Percentiles rank a stretch among this genome's conserved stretches.
These are phyloP conservation scores for Falciphora oryzae DNA, from an alignment of 2,329 filamentous ascomycete genomes.

Conservation along the genomic window DNA sequence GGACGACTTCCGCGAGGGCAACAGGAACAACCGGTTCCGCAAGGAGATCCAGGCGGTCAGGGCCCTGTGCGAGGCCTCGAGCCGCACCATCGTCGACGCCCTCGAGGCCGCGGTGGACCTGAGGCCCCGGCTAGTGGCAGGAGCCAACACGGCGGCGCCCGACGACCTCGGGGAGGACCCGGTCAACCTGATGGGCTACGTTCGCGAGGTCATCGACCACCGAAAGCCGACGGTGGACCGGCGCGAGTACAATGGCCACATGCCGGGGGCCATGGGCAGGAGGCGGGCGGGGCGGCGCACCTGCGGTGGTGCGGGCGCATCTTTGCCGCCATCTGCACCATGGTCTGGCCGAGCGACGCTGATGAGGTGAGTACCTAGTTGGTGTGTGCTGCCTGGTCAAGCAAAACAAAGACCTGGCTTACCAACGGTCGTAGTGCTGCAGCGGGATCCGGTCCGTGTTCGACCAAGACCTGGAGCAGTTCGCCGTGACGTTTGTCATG, in stretches of 20 bases:
- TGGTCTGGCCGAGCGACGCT: conserved; percentile 1
- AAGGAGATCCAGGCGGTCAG: background rate
- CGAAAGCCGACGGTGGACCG: conserved; percentile 3
- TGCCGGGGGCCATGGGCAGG: background rate
- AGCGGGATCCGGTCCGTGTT: conserved; percentile 1
- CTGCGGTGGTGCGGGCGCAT: conserved; percentile 6
- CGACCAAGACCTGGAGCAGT: conserved; percentile 3
- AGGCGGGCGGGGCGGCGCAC: conserved; percentile 4
- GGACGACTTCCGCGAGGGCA: background rate
- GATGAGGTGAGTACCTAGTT: background rate
- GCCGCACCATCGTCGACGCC: too few relatives aligned
- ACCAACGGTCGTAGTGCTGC: background rate
- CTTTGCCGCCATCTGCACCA: background rate
- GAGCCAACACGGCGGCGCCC: too few relatives aligned
- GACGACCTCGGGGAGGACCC: background rate
- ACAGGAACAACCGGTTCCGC: background rate
- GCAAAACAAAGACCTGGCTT: background rate
- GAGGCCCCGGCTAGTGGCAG: background rate
- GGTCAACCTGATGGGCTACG: conserved; percentile 1
- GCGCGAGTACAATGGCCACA: background rate
- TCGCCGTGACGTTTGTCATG: conserved; percentile 5
- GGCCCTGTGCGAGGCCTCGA: background rate
- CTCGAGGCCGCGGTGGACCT: background rate
- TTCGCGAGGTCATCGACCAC: background rate
- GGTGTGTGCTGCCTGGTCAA: too few relatives aligned